Evolutionary conservation across 148 eudicot genomes (phyloP).

Genomic region (Rhododendron griersonianum): DNA sequence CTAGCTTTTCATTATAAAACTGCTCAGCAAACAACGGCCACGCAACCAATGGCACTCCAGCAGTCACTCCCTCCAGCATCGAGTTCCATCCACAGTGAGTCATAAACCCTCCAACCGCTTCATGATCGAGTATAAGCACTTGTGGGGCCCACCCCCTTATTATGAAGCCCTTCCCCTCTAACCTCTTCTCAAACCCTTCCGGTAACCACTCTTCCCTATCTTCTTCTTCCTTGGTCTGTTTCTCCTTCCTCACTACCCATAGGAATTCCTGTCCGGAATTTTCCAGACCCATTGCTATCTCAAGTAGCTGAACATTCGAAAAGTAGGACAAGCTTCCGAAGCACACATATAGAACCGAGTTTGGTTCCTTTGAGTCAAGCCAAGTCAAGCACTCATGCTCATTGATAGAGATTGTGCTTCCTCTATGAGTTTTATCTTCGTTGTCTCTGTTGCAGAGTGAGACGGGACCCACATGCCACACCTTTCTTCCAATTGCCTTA

Average conservation of each 20-base stretch:
- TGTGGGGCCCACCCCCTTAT: constrained; percentile 28
- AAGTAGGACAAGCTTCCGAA: constrained; percentile 19
- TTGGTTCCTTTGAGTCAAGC: constrained; percentile 19
- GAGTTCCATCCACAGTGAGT: constrained; percentile 28
- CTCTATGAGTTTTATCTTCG: constrained; percentile 15
- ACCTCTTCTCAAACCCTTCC: constrained; percentile 14
- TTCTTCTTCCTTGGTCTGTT: not conserved
- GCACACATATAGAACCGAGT: constrained; percentile 20
- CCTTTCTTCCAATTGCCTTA: not conserved
- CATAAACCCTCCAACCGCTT: constrained; percentile 19
- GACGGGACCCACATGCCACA: constrained; percentile 18
- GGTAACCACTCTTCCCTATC: constrained; percentile 13
- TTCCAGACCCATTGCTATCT: constrained; percentile 24
- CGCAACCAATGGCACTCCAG: constrained; percentile 19
- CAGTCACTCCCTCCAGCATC: constrained; percentile 16
- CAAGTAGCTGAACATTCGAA: constrained; percentile 10
- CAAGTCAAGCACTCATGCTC: constrained; percentile 14
- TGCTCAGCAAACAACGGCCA: constrained; percentile 21
- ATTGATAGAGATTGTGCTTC: not conserved
- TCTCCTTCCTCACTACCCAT: constrained; percentile 23
- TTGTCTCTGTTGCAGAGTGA: constrained; percentile 14
- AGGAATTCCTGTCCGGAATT: constrained; percentile 20
- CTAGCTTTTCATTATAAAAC: constrained; percentile 16
- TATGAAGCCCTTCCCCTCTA: constrained; percentile 15
- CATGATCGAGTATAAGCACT: constrained; percentile 16